phyloP scores from a whole-genome alignment of 1,139 yeast species.

The Blastobotrys buckinghamii region DNA sequence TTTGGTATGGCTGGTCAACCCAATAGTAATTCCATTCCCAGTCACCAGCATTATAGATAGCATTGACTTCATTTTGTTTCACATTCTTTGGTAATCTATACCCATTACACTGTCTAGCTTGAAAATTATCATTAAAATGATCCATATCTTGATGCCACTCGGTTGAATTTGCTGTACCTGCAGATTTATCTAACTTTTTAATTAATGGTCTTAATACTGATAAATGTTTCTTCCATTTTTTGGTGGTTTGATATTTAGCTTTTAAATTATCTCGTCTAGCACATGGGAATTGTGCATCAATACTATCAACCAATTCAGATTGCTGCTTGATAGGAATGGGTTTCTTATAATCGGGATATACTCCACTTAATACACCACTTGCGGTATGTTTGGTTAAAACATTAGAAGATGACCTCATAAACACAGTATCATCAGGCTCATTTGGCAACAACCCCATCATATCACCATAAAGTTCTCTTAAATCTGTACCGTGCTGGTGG shows the following conservation, averaged over 20 bases:
- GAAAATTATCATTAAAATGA: constrained; percentile 38
- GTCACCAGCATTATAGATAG: constrained; percentile 38
- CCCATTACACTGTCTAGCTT: constrained; percentile 35
- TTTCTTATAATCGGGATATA: constrained; percentile 31
- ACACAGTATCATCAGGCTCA: constrained; percentile 28
- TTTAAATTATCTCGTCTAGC: constrained; percentile 27
- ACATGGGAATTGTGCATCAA: constrained; percentile 35
- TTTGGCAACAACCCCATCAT: constrained; percentile 31
- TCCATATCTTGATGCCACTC: constrained; percentile 34
- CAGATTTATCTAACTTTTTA: constrained; percentile 22
- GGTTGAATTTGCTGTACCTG: constrained; percentile 26
- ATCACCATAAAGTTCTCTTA: constrained; percentile 33
- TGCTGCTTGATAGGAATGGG: constrained; percentile 30
- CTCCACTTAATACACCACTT: constrained; percentile 32
- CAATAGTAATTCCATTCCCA: constrained; percentile 38
- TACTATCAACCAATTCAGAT: constrained; percentile 28
- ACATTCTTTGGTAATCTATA: constrained; percentile 31
- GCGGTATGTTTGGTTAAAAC: constrained; percentile 38
- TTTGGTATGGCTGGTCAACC: constrained; percentile 31
- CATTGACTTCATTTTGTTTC: constrained; percentile 29
- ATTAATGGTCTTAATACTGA: constrained; percentile 23
- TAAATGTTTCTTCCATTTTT: constrained; percentile 34
- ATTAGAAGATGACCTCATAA: constrained; percentile 35
- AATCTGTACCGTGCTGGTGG: constrained; percentile 34
- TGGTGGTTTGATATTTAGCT: constrained; percentile 23